Evolutionary conservation across 2,329 filamentous ascomycete genomes (phyloP).

Genomic region (Claviceps sp.): DNA sequence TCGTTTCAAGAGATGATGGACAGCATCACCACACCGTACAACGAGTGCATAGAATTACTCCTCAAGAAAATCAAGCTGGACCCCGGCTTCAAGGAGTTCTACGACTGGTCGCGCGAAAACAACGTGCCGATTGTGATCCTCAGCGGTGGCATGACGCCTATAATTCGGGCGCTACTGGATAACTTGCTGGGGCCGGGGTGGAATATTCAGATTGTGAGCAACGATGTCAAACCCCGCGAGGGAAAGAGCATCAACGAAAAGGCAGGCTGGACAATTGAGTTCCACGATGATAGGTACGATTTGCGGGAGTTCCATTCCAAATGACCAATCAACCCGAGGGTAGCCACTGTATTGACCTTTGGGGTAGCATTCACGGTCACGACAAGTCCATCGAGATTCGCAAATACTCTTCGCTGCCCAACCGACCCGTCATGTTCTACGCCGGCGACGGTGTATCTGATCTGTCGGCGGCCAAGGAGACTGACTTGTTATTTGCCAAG

Average conservation of each 20-base stretch:
- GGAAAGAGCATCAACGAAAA: slow-evolving; percentile 65
- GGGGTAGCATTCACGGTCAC: slow-evolving; percentile 73
- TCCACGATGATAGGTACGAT: slow-evolving; percentile 65
- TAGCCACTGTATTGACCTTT: background rate
- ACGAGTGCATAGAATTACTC: slow-evolving; percentile 67
- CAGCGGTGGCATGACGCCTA: slow-evolving; percentile 82
- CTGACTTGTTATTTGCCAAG: slow-evolving; percentile 88
- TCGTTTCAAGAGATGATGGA: slow-evolving; percentile 88
- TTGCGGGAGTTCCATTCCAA: no score
- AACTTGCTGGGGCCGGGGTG: slow-evolving; percentile 66
- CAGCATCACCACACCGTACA: slow-evolving; percentile 66
- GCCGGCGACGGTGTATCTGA: slow-evolving; percentile 92
- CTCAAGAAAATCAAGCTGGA: slow-evolving; percentile 78
- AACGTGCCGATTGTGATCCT: slow-evolving; percentile 89
- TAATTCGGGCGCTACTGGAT: slow-evolving; percentile 73
- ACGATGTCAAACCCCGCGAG: slow-evolving; percentile 53
- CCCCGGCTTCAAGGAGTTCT: slow-evolving; percentile 78
- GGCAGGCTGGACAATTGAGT: slow-evolving; percentile 77
- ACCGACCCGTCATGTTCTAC: slow-evolving; percentile 79
- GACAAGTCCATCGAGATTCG: slow-evolving; percentile 90
- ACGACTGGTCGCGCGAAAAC: slow-evolving; percentile 64
- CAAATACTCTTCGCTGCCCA: slow-evolving; percentile 65
- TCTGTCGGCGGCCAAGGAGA: slow-evolving; percentile 81
- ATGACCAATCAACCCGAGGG: background rate
- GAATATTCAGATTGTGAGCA: slow-evolving; percentile 83